These are phyloP conservation scores for Aspergillus coremiiformis DNA, from an alignment of 495 filamentous ascomycete genomes.

Conservation along the genomic window DNA sequence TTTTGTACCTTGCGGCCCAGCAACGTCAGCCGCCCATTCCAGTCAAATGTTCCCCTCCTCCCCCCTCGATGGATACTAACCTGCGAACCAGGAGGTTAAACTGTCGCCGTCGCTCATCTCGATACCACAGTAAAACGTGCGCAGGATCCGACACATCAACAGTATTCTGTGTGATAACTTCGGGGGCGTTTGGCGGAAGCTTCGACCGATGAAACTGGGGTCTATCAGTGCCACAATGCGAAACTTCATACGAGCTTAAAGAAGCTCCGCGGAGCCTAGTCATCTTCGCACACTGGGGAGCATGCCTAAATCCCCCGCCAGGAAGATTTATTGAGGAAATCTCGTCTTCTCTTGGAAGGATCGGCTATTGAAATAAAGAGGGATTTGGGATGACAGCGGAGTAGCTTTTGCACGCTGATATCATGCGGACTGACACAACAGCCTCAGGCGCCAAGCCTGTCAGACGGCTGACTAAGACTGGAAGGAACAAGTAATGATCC, in stretches of 20 bases:
- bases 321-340: not conserved
- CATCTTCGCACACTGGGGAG: conserved; percentile 26
- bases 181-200: conserved; percentile 43
- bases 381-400: not conserved
- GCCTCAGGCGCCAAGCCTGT: conserved; percentile 16
- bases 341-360: no score
- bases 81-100: conserved; percentile 48
- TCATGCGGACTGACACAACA: conserved; percentile 10
- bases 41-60: not conserved
- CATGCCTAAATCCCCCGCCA: conserved; percentile 22
- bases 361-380: not conserved
- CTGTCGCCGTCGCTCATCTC: conserved; percentile 43
- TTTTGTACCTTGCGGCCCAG: conserved; percentile 56
- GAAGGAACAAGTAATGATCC: conserved; percentile 6
- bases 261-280: conserved; percentile 44
- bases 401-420: conserved; percentile 12
- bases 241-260: conserved; percentile 27
- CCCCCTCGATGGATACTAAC: conserved; percentile 33
- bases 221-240: conserved; percentile 26
- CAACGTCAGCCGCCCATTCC: conserved; percentile 4
- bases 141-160: conserved; percentile 41
- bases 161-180: conserved; percentile 41
- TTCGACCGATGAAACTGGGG: conserved; percentile 33
- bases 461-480: conserved; percentile 2
- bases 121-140: conserved; percentile 40